Evolutionary conservation across 2,329 filamentous ascomycete genomes (phyloP).

Genomic region (Colletotrichum limetticola): DNA sequence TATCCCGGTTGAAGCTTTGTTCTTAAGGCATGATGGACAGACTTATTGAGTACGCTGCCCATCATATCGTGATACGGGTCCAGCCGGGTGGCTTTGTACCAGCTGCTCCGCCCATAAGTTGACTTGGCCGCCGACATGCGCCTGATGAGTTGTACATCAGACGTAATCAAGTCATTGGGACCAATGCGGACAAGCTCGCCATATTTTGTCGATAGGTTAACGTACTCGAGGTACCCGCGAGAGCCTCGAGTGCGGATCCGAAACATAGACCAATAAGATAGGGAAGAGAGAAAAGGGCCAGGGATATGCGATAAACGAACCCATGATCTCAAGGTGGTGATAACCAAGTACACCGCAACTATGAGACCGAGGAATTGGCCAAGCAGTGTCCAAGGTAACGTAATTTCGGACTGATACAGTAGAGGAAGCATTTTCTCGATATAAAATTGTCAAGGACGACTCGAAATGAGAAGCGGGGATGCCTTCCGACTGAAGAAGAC

Average conservation of each 20-base stretch:
- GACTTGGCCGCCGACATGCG: slow-evolving; percentile 50
- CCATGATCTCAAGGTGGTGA: slow-evolving; percentile 5
- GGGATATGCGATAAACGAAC: slow-evolving; percentile 11
- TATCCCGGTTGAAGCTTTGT: slow-evolving; percentile 33
- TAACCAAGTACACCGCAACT: neutral
- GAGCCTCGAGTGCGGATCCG: neutral
- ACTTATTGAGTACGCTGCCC: slow-evolving; percentile 37
- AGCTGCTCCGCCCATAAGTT: slow-evolving; percentile 49
- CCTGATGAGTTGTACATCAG: slow-evolving; percentile 51
- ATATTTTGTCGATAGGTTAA: neutral
- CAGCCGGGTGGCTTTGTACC: slow-evolving; percentile 61
- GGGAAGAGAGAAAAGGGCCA: slow-evolving; percentile 3
- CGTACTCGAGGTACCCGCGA: slow-evolving; percentile 11
- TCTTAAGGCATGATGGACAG: slow-evolving; percentile 29
- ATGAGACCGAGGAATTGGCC: neutral
- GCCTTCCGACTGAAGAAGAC: neutral
- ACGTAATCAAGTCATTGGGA: slow-evolving; percentile 52
- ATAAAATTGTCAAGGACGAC: neutral
- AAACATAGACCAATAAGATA: slow-evolving; percentile 25
- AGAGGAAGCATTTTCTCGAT: neutral
- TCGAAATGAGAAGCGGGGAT: neutral
- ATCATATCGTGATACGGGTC: slow-evolving; percentile 50
- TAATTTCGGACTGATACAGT: neutral
- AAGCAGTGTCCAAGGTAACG: neutral
- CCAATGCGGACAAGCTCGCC: slow-evolving; percentile 51